phyloP scores from a whole-genome alignment of 192 early-diverging fungal genomes.

The Spizellomyces sp. region DNA sequence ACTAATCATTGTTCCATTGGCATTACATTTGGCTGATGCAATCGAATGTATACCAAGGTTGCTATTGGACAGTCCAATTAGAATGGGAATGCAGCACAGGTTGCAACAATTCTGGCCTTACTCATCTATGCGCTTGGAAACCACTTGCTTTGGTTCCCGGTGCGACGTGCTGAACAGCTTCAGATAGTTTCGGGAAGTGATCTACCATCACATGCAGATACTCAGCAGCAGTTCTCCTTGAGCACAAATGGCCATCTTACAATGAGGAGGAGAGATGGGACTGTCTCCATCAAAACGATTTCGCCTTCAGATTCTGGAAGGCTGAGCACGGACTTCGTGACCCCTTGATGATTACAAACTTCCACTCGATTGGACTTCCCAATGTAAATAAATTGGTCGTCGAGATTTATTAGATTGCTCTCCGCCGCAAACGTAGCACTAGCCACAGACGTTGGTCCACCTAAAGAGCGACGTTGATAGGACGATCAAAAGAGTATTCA shows the following conservation, averaged over 20 bases:
- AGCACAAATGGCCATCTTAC: not conserved
- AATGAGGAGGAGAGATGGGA: not conserved
- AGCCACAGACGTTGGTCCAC: no score
- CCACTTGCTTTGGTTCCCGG: constrained; percentile 32
- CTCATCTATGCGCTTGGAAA: constrained; percentile 24
- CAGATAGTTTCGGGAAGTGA: constrained; percentile 39
- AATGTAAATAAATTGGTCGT: constrained; percentile 27
- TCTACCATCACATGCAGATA: constrained; percentile 15
- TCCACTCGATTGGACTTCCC: constrained; percentile 33
- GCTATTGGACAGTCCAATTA: not conserved
- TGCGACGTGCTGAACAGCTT: constrained; percentile 36
- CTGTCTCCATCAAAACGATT: not conserved
- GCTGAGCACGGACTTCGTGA: constrained; percentile 21
- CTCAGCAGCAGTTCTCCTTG: not conserved
- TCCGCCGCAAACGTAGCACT: constrained; percentile 9
- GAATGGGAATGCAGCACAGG: not conserved
- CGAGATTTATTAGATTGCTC: constrained; percentile 15
- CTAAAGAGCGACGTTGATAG: no score
- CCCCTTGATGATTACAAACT: constrained; percentile 34
- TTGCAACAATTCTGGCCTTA: not conserved
- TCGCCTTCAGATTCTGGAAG: constrained; percentile 32
- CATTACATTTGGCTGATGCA: constrained; percentile 12
- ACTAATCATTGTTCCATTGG: constrained; percentile 25
- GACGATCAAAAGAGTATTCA: no score
- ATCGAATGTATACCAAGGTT: constrained; percentile 23